Base-by-base conservation (phyloP, 2,329 filamentous ascomycete genomes). In the Arthrobotrys sinensis region DNA sequence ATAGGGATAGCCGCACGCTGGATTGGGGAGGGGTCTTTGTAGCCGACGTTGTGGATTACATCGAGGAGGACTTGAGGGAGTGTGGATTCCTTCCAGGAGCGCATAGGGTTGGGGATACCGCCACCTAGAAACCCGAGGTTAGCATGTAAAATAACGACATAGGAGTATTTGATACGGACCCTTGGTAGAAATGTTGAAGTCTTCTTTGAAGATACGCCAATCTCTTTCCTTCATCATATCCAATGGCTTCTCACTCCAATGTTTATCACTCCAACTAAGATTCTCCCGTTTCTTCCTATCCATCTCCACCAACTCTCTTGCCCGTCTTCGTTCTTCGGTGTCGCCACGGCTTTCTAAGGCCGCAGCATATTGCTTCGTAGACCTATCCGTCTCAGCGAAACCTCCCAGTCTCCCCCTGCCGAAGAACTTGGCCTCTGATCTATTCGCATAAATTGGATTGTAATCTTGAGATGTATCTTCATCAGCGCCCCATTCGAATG, bases 171-270 rank as follows among this genome's bases (percentile, higher is more conserved):
- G 24, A 67, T 32, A 80, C 76, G 36, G 36, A 81, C 96, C 96
- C 84, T 97, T 98, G 7, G 94, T 97, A 46, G 91, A 88, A 83
- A 99, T 99, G 82, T 96, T 96, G 86, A 97, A 98, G 85, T 99
- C 94, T 84, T 98, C 96, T 85, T 98, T 99, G 90, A 99, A 97
- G 82, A 99, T 98, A 83, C 96, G 93, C 96, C 96, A 99, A 85
- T 99, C 96, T 84, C 96, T 89, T 85, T 98, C 94, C 80, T 93
- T 92, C 96, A 99, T 99, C 82, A 97, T 93, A 12, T 92, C 90
- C 80, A 98, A 86, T 79, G 88, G 89, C 89, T 99, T 99, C 83
- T 97, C 93, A 69, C 92, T 94, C 96, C 96, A 99, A 85, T 97
- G 94, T 84, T 94, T 94, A 82, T 96, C 94, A 71, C 97, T 87